Conservation (phyloP, 495 filamentous ascomycete species). For the Penicillium cosmopolitanum region DNA sequence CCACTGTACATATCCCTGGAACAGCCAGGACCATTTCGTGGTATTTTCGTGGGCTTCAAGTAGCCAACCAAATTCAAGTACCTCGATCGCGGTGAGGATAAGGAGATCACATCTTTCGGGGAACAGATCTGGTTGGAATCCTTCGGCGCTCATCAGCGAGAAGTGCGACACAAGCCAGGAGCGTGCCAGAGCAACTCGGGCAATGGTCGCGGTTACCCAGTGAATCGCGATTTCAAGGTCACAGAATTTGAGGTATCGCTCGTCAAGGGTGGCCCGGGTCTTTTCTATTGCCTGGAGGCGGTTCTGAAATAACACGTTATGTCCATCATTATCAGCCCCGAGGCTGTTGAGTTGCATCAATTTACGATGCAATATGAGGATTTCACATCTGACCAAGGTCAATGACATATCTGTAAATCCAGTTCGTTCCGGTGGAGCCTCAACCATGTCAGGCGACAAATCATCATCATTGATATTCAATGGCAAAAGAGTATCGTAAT, state of each 20-base stretch:
- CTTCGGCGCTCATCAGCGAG: constrained; percentile 48
- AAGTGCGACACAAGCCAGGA: constrained; percentile 61
- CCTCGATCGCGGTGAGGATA: constrained; percentile 70
- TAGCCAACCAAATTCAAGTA: constrained; percentile 38
- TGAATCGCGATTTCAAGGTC: constrained; percentile 60
- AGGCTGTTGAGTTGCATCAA: constrained; percentile 8
- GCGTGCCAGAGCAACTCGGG: constrained; percentile 64
- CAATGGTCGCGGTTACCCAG: constrained; percentile 69
- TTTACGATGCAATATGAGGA: constrained; percentile 37
- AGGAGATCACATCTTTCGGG: constrained; percentile 58
- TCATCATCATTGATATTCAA: constrained; percentile 23
- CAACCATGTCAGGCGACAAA: constrained; percentile 8
- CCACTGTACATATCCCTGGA: constrained; percentile 76
- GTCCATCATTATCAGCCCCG: neutral
- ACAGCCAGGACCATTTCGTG: constrained; percentile 75
- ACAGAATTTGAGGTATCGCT: constrained; percentile 61
- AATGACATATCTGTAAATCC: constrained; percentile 77
- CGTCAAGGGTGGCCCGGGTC: constrained; percentile 31
- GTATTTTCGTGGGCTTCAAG: constrained; percentile 52
- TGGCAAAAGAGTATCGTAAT: constrained; percentile 7
- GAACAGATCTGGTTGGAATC: constrained; percentile 42
- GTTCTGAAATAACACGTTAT: constrained; percentile 1
- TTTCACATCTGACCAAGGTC: constrained; percentile 63
- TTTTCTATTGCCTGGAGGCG: constrained; percentile 12
- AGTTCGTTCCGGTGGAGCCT: constrained; percentile 47